Evolutionary conservation across 441 rosid genomes (phyloP).

Genomic region (Corymbia citriodora): DNA sequence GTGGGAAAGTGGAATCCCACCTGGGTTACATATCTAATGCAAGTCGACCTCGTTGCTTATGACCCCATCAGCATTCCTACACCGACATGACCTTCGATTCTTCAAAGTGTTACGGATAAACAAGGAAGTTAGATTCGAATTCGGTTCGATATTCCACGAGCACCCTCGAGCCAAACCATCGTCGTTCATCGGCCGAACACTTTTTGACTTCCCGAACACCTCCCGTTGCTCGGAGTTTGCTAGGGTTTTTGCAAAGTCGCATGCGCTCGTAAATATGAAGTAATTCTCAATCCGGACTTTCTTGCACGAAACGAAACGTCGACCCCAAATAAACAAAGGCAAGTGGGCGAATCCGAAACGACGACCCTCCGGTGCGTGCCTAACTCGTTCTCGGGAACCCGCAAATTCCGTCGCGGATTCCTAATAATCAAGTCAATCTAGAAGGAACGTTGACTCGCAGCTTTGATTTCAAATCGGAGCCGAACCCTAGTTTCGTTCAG

Average conservation of each 20-base stretch:
- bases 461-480: not conserved
- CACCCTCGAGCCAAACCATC: not conserved
- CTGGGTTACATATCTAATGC: not conserved
- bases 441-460: not conserved
- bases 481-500: not conserved
- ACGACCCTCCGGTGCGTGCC: not conserved
- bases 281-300: not conserved
- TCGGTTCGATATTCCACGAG: not conserved
- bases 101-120: not conserved
- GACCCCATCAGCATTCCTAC: slow-evolving; percentile 1
- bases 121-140: not conserved
- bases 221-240: not conserved
- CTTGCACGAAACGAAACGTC: not conserved
- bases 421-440: not conserved
- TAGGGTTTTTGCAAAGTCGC: not conserved
- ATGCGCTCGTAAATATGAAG: not conserved
- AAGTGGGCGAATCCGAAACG: not conserved
- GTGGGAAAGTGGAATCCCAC: not conserved
- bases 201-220: not conserved
- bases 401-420: not conserved
- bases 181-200: not conserved
- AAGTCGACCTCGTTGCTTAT: not conserved
- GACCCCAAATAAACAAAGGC: not conserved
- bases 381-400: not conserved
- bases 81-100: not conserved